These are phyloP conservation scores for Cladosporium oxysporum DNA, from an alignment of 2,329 filamentous ascomycete genomes.

Conservation along the genomic window DNA sequence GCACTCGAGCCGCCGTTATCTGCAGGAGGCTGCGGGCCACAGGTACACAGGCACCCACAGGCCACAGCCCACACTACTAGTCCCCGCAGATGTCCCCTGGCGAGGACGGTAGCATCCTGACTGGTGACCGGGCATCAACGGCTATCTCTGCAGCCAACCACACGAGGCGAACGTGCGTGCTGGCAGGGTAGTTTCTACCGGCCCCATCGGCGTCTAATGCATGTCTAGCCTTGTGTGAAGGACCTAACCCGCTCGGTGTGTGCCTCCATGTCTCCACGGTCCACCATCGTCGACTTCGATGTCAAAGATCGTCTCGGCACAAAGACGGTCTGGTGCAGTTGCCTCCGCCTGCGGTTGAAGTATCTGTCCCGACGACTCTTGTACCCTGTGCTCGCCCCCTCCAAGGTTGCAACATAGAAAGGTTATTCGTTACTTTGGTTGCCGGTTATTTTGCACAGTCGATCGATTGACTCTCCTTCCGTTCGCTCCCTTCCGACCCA, in stretches of 20 bases:
- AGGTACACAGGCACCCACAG: slow-evolving; percentile 29
- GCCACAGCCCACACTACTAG: slow-evolving; percentile 28
- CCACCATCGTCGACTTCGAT: slow-evolving; percentile 29
- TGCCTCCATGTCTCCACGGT: slow-evolving; percentile 28
- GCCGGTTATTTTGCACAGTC: slow-evolving; percentile 26
- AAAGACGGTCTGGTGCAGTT: slow-evolving; percentile 26
- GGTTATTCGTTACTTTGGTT: slow-evolving; percentile 29
- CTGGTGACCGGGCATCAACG: slow-evolving; percentile 32
- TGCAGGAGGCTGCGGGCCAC: slow-evolving; percentile 30
- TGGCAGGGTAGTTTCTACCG: slow-evolving; percentile 30
- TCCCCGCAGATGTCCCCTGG: slow-evolving; percentile 34
- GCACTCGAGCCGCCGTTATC: slow-evolving; percentile 24
- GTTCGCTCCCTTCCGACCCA: slow-evolving; percentile 7
- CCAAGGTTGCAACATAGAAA: slow-evolving; percentile 24
- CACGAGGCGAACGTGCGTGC: slow-evolving; percentile 29
- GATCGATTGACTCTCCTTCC: slow-evolving; percentile 17
- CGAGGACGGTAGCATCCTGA: slow-evolving; percentile 30
- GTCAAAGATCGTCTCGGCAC: slow-evolving; percentile 29
- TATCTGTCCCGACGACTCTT: slow-evolving; percentile 23
- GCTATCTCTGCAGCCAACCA: slow-evolving; percentile 36
- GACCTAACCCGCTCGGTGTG: slow-evolving; percentile 29
- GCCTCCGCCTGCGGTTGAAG: slow-evolving; percentile 28
- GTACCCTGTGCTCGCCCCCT: slow-evolving; percentile 23
- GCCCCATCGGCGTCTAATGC: slow-evolving; percentile 34
- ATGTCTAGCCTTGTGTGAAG: slow-evolving; percentile 37